Evolutionary conservation across 2,329 filamentous ascomycete species (phyloP).

Genomic region (Tolypocladium inflatum): DNA sequence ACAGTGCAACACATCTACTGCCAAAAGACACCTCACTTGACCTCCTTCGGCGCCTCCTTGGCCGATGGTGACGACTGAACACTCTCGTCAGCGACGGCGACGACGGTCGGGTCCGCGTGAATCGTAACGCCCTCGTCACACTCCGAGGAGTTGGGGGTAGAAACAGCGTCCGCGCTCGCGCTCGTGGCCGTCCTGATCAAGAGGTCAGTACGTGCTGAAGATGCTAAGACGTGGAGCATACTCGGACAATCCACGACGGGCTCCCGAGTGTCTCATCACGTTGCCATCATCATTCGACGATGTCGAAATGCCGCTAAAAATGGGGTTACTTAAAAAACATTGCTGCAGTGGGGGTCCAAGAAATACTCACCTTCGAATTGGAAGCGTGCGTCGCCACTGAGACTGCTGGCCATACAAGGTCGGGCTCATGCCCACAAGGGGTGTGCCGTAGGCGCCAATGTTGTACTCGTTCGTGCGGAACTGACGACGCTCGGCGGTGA

Average conservation of each 20-base stretch:
- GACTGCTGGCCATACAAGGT: slow-evolving; percentile 25
- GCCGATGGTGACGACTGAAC: slow-evolving; percentile 38
- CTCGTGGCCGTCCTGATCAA: slow-evolving; percentile 25
- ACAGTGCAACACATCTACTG: slow-evolving; percentile 2
- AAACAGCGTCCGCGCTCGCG: slow-evolving; percentile 29
- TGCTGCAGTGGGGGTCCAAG: neutral
- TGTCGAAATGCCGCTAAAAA: slow-evolving; percentile 14
- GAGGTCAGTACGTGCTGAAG: slow-evolving; percentile 22
- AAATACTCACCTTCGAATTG: slow-evolving; percentile 19
- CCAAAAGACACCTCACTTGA: slow-evolving; percentile 4
- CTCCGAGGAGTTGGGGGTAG: slow-evolving; percentile 34
- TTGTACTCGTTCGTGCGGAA: slow-evolving; percentile 97
- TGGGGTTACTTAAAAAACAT: neutral
- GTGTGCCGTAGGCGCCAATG: slow-evolving; percentile 57
- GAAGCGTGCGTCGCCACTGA: slow-evolving; percentile 25
- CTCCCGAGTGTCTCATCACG: slow-evolving; percentile 18
- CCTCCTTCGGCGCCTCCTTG: slow-evolving; percentile 29
- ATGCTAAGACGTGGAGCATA: slow-evolving; percentile 19
- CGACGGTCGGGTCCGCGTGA: slow-evolving; percentile 37
- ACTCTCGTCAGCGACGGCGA: slow-evolving; percentile 27
- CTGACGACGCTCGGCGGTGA: slow-evolving; percentile 88
- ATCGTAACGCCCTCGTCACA: slow-evolving; percentile 47
- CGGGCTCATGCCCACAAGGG: slow-evolving; percentile 44
- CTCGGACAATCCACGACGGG: slow-evolving; percentile 24
- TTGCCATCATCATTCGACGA: slow-evolving; percentile 18